Percentiles rank a stretch among this genome's conserved stretches.
Evolutionary conservation across 1,284 basidiomycete genomes (phyloP).

Genomic region (Cryptococcus neoformans): DNA sequence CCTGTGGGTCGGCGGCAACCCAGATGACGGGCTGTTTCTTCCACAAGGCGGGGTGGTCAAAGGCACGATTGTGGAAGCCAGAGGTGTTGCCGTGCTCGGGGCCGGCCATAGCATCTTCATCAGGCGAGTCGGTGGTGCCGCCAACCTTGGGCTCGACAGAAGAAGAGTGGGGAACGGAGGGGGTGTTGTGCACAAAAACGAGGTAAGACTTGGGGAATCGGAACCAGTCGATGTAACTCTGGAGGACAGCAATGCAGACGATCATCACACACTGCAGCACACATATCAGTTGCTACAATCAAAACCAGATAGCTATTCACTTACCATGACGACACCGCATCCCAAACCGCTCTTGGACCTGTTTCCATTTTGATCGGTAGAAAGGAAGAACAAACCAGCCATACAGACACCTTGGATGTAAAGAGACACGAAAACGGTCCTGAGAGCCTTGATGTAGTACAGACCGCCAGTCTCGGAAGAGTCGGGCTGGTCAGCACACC

Average conservation of each 20-base stretch:
- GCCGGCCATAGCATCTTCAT: slow-evolving; percentile 29
- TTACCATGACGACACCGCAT: slow-evolving; percentile 45
- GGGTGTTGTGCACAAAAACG: slow-evolving; percentile 29
- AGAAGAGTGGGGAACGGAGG: slow-evolving; percentile 14
- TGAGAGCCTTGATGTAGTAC: slow-evolving; percentile 49
- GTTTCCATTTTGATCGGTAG: slow-evolving; percentile 27
- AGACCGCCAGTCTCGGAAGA: slow-evolving; percentile 47
- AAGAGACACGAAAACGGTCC: slow-evolving; percentile 47
- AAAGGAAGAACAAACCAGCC: slow-evolving; percentile 48
- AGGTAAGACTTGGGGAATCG: slow-evolving; percentile 37
- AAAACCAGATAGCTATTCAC: slow-evolving; percentile 1
- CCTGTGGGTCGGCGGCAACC: slow-evolving; percentile 47
- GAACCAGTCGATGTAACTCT: slow-evolving; percentile 45
- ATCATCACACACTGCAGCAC: slow-evolving; percentile 27
- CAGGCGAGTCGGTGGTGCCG: slow-evolving; percentile 11
- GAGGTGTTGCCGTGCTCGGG: slow-evolving; percentile 38
- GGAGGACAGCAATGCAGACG: slow-evolving; percentile 35
- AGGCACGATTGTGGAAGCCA: slow-evolving; percentile 41
- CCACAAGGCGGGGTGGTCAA: slow-evolving; percentile 50
- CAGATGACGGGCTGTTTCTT: slow-evolving; percentile 49
- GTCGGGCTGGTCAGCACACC: slow-evolving; percentile 48
- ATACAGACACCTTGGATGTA: slow-evolving; percentile 48
- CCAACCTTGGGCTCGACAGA: slow-evolving; percentile 18
- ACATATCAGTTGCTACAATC: not conserved
- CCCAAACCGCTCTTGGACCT: slow-evolving; percentile 39